phyloP scores from a whole-genome alignment of 2,329 filamentous ascomycete species.

The Myriosclerotinia duriaeana region DNA sequence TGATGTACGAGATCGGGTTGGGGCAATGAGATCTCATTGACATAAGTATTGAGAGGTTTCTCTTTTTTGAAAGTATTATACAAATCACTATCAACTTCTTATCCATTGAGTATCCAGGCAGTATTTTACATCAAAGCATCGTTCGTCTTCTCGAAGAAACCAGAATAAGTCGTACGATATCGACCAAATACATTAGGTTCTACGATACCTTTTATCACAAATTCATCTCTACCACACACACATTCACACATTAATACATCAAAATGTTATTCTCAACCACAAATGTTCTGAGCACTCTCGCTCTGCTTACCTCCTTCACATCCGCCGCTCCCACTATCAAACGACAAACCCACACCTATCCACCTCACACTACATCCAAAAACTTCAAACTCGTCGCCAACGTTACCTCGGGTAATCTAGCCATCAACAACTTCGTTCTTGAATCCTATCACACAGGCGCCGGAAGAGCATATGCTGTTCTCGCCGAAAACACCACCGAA shows the following conservation, averaged over 20 bases:
- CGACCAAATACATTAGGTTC: background rate
- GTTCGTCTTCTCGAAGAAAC: background rate
- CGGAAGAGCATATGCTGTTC: constrained; percentile 44
- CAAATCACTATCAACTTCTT: background rate
- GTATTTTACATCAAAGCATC: constrained; percentile 1
- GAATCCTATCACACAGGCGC: constrained; percentile 48
- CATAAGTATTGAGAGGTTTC: constrained; percentile 13
- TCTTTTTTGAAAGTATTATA: background rate
- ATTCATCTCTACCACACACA: background rate
- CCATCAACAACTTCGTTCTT: constrained; percentile 46
- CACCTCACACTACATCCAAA: constrained; percentile 24
- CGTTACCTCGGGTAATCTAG: constrained; percentile 43
- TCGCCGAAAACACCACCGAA: constrained; percentile 33
- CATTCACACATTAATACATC: background rate
- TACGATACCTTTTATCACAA: background rate
- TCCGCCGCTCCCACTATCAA: constrained; percentile 27
- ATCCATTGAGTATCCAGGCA: background rate
- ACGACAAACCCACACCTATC: constrained; percentile 25
- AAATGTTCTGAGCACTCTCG: constrained; percentile 16
- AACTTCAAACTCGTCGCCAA: constrained; percentile 48
- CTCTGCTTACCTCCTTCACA: constrained; percentile 25
- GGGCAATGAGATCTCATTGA: constrained; percentile 4
- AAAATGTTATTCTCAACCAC: constrained; percentile 26
- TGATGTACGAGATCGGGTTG: constrained; percentile 7
- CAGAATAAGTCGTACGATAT: background rate